A percentile compares a stretch with the other conserved stretches of the same genome.
These are phyloP conservation scores for Tritrichomonas musculus DNA, from an alignment of 208 protist species.

Conservation along the genomic window DNA sequence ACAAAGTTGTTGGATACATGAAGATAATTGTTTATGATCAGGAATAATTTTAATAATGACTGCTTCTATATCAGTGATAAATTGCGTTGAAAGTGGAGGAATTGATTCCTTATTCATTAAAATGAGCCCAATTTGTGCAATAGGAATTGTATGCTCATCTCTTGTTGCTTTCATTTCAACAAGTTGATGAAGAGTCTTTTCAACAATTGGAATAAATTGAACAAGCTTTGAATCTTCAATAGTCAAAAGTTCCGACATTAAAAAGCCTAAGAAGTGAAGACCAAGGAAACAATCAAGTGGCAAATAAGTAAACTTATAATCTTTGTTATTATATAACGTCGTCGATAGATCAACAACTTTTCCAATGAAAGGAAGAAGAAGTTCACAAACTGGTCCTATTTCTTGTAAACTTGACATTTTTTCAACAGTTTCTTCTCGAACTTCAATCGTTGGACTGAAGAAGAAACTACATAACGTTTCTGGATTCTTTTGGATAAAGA, in stretches of 20 bases:
- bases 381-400: no score
- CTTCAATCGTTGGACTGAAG: background rate
- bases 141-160: background rate
- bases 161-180: background rate
- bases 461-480: background rate
- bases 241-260: background rate
- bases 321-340: background rate
- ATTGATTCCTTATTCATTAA: background rate
- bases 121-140: background rate
- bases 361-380: no score
- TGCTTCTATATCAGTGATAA: background rate
- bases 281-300: background rate
- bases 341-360: no score
- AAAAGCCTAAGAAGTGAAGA: background rate
- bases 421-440: background rate
- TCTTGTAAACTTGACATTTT: background rate
- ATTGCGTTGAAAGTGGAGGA: background rate
- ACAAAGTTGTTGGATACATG: background rate
- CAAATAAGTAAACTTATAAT: background rate
- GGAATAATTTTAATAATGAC: background rate
- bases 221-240: background rate
- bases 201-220: background rate
- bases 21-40: background rate
- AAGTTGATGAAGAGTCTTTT: background rate
- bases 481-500: background rate